A percentile compares a stretch with the other conserved stretches of the same genome.
Conservation (phyloP, 345 rosid species). For the Eucalyptus lansdowneana region DNA sequence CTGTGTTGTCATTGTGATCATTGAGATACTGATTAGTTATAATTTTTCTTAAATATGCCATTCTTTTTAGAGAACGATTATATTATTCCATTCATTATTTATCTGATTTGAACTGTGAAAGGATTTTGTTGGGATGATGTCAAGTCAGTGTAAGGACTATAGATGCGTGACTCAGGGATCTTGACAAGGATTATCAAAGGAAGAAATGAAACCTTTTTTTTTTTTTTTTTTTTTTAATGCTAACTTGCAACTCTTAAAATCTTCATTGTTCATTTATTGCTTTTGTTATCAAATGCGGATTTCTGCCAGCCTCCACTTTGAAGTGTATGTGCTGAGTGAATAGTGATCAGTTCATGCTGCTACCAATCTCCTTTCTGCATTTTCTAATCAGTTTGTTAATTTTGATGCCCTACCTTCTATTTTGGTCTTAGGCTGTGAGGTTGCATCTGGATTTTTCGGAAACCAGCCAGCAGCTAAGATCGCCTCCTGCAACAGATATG, state of each 20-base stretch:
- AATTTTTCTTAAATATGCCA: not conserved
- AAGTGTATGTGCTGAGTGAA: not conserved
- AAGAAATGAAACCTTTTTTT: not conserved
- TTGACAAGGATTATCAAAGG: not conserved
- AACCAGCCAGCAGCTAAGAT: constrained; percentile 6
- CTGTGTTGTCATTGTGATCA: not conserved
- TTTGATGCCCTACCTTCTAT: not conserved
- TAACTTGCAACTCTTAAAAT: not conserved
- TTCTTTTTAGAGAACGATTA: not conserved
- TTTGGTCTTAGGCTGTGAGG: constrained; percentile 43
- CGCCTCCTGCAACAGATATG: not conserved
- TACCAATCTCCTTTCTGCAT: not conserved
- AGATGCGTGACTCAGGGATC: not conserved
- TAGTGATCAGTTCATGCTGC: not conserved
- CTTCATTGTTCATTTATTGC: not conserved
- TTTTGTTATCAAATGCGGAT: not conserved
- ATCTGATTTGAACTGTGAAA: not conserved
- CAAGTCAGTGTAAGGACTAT: not conserved
- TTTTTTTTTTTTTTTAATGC: not conserved
- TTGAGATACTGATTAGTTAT: not conserved
- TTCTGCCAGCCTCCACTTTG: not conserved
- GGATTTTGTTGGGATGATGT: not conserved
- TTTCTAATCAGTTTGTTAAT: not conserved
- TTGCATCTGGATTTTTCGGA: constrained; percentile 59
- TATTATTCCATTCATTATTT: not conserved